These are phyloP conservation scores for Lotus japonicus DNA, from an alignment of 306 rosid species.

Conservation along the genomic window DNA sequence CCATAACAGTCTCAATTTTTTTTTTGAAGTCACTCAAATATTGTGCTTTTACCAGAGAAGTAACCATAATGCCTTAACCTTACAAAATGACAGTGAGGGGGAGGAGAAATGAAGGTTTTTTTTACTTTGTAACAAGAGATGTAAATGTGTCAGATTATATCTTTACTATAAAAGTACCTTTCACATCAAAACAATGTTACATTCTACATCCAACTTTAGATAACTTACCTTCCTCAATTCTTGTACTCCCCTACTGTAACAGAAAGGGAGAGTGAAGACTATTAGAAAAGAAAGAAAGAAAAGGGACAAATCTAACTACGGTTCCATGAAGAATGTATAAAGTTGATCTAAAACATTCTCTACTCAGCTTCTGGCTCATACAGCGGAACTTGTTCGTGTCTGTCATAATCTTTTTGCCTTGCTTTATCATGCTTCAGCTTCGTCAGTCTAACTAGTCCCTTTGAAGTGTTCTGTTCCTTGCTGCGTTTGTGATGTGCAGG, in stretches of 20 bases:
- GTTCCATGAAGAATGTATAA: background rate
- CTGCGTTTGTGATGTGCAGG: conserved; percentile 26
- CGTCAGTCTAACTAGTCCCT: conserved; percentile 17
- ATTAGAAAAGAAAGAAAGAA: background rate
- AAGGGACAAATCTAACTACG: background rate
- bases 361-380: conserved; percentile 23
- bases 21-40: conserved; percentile 10
- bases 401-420: conserved; percentile 25
- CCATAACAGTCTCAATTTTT: conserved; percentile 26
- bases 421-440: conserved; percentile 23
- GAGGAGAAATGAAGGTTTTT: background rate
- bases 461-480: conserved; percentile 28
- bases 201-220: background rate
- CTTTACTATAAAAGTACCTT: background rate
- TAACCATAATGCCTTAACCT: background rate
- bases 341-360: conserved; percentile 6
- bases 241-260: background rate
- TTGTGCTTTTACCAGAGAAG: conserved; percentile 1
- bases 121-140: conserved; percentile 16
- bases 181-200: background rate
- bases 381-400: conserved; percentile 14
- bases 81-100: background rate
- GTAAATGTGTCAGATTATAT: conserved; percentile 25
- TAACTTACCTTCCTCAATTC: background rate
- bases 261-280: background rate